Conservation (phyloP, 2,329 filamentous ascomycete genomes). For the Fusarium nisikadoi region DNA sequence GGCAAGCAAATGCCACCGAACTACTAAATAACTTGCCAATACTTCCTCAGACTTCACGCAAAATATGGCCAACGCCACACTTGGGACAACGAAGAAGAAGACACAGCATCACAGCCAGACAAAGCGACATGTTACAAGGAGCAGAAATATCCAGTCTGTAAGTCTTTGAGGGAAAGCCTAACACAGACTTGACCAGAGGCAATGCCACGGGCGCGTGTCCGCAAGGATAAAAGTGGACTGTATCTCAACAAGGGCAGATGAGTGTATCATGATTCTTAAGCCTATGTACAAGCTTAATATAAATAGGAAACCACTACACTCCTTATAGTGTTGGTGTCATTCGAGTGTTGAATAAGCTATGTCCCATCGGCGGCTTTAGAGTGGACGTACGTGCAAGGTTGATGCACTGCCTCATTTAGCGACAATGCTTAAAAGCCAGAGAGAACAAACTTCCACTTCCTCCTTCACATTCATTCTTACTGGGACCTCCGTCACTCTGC, state of each 20-base stretch:
- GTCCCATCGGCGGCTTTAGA: not conserved
- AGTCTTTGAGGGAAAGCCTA: no score
- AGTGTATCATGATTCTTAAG: not conserved
- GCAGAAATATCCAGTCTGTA: no score
- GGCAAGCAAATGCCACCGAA: not conserved
- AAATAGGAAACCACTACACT: not conserved
- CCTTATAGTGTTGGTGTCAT: not conserved
- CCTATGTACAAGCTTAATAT: not conserved
- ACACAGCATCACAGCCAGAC: no score
- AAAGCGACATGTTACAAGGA: no score
- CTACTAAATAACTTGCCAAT: not conserved
- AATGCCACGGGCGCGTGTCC: no score
- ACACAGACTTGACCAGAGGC: no score
- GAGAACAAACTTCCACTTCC: not conserved
- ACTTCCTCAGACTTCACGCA: not conserved
- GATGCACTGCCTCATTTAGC: constrained; percentile 26
- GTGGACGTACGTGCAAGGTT: not conserved
- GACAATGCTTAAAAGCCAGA: constrained; percentile 5
- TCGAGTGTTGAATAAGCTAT: not conserved
- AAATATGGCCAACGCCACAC: not conserved
- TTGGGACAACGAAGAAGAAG: no score
- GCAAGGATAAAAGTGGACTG: not conserved
- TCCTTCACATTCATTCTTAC: not conserved
- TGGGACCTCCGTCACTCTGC: not conserved
- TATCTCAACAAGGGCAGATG: not conserved